Percentiles rank a stretch among this genome's conserved stretches.
Evolutionary conservation across 169 alveolate genomes (phyloP).

Genomic region (Cryptosporidium ubiquitum): DNA sequence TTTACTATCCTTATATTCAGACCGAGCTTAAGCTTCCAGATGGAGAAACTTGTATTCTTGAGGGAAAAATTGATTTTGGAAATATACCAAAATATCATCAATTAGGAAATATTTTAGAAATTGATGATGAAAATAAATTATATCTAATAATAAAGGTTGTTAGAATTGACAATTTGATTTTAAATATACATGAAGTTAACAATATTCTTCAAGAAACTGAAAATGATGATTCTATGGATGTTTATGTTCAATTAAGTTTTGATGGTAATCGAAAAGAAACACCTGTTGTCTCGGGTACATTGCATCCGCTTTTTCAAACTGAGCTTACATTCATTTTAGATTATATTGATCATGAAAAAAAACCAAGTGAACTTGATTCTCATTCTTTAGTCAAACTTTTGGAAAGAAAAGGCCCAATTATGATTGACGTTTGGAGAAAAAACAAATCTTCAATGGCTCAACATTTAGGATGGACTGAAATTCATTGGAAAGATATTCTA

Average conservation of each 20-base stretch:
- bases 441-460: constrained; percentile 33
- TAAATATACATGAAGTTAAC: constrained; percentile 29
- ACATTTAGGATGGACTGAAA: constrained; percentile 71
- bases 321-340: constrained; percentile 51
- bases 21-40: constrained; percentile 49
- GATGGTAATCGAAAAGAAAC: constrained; percentile 71
- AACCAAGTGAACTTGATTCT: background rate
- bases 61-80: constrained; percentile 73
- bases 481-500: constrained; percentile 64
- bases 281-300: constrained; percentile 56
- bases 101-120: constrained; percentile 67
- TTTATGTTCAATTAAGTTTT: constrained; percentile 62
- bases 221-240: constrained; percentile 59
- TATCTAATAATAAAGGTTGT: constrained; percentile 43
- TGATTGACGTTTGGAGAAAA: constrained; percentile 70
- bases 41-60: constrained; percentile 54
- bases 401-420: constrained; percentile 59
- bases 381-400: constrained; percentile 29
- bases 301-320: constrained; percentile 68
- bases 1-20: constrained; percentile 64
- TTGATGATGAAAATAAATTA: constrained; percentile 71
- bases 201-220: constrained; percentile 51
- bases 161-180: constrained; percentile 51
- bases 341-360: constrained; percentile 10
- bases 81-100: constrained; percentile 73